Evolutionary conservation across 768 basidiomycete species (phyloP).

Genomic region (Lyophyllum decastes): DNA sequence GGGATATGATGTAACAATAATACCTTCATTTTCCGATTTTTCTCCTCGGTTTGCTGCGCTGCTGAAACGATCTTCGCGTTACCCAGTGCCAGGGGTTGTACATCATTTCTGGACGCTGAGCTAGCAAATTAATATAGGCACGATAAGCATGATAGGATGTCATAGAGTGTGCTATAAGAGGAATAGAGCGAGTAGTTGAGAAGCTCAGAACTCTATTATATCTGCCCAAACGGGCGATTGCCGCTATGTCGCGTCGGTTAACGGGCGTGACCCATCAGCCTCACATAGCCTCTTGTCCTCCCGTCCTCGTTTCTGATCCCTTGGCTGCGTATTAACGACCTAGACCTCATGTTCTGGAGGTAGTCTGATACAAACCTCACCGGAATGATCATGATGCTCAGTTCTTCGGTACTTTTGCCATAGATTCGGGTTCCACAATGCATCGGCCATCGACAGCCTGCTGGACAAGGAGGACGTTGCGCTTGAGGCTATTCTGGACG

Average conservation of each 20-base stretch:
- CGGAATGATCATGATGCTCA: conserved; percentile 29
- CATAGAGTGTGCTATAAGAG: not conserved
- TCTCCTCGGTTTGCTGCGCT: no score
- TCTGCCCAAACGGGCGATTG: conserved; percentile 14
- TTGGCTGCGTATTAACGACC: conserved; percentile 9
- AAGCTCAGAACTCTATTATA: not conserved
- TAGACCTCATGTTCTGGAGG: conserved; percentile 53
- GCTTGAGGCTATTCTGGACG: conserved; percentile 89
- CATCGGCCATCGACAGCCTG: conserved; percentile 85
- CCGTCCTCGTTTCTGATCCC: conserved; percentile 13
- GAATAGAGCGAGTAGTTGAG: not conserved
- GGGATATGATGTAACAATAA: conserved; percentile 54
- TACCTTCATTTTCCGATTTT: no score
- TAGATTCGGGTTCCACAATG: conserved; percentile 92
- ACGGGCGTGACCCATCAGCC: not conserved
- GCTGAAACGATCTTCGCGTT: no score
- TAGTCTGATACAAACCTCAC: conserved; percentile 37
- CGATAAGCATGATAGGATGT: not conserved
- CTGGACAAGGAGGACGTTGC: conserved; percentile 89
- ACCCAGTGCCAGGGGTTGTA: not conserved
- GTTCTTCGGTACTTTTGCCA: conserved; percentile 31
- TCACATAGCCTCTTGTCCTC: conserved; percentile 9
- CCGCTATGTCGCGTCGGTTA: conserved; percentile 11
- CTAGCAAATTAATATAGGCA: not conserved
- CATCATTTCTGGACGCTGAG: not conserved